Evolutionary conservation across 495 filamentous ascomycete species (phyloP), one percentile per base, ranked within the genome.

Genomic region (Cairneyella variabilis): DNA sequence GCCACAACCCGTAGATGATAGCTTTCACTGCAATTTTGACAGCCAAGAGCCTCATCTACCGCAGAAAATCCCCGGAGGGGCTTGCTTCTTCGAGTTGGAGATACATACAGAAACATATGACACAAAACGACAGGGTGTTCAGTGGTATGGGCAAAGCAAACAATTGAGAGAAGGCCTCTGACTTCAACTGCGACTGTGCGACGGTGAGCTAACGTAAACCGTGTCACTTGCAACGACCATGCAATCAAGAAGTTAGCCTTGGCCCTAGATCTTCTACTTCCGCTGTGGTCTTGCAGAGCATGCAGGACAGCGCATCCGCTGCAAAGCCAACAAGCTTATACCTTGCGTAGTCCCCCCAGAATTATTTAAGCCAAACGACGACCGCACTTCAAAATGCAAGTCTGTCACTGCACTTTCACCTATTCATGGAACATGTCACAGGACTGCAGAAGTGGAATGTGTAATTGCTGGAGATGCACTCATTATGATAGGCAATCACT

Each of bases 291-390:
- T 43, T 16, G 50, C 39, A 45, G 34, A 30, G 23, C 46, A 53
- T 57, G 54, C 54, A 57, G 27, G 48, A 32, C 45, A 54, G 30
- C 48, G 39, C 44, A 37, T 17, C 37, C 27, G 44, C 46, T 57
- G 54, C 53, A 51, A 23, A 36, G 30, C 37, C 43, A 51, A 21
- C 44, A 51, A 26, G 25, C 18, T 11, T 17, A 26, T n/a, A 41
- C n/a, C 30, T 20, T 37, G 48, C 17, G 8, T 12, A 12, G 30
- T 16, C 16, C 27, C 23, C 3, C 27, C 11, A 26, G 3, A 28
- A 32, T 16, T 50, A 61, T 55, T 51, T 55, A 57, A 58, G 28
- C 48, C 51, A 54, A 61, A 52, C 51, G 54, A 34, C 18, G 17
- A 20, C 38, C 17, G 9, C 45, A 43, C 17, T 37, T 48, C 11